Conservation (phyloP, 345 rosid genomes). For the Camelina hispida region DNA sequence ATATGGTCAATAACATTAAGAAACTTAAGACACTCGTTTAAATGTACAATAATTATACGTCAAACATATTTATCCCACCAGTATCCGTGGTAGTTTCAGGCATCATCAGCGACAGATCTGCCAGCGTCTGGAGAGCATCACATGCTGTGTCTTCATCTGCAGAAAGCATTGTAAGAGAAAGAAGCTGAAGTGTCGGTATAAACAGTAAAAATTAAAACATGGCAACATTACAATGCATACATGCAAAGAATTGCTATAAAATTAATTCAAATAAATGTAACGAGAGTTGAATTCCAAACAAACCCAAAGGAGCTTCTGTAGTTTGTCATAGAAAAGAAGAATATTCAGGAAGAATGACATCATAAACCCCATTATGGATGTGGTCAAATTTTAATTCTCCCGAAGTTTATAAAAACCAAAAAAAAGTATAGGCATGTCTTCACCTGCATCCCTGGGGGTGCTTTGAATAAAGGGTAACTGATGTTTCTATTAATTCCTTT, state of each 20-base stretch:
- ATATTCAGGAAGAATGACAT: slow-evolving; percentile 30
- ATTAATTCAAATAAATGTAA: slow-evolving; percentile 26
- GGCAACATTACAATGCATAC: slow-evolving; percentile 17
- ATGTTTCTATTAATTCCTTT: slow-evolving; percentile 5
- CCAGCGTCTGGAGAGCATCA: slow-evolving; percentile 80
- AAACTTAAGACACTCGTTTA: slow-evolving; percentile 24
- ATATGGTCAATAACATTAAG: slow-evolving; percentile 8
- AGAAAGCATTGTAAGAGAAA: slow-evolving; percentile 31
- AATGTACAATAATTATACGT: slow-evolving; percentile 16
- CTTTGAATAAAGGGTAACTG: background rate
- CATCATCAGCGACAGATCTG: slow-evolving; percentile 76
- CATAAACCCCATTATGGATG: slow-evolving; percentile 20
- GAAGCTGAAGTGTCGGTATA: slow-evolving; percentile 13
- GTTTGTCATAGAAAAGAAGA: slow-evolving; percentile 24
- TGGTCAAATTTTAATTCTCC: slow-evolving; percentile 16
- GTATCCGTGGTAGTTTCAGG: slow-evolving; percentile 70
- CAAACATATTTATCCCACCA: slow-evolving; percentile 53
- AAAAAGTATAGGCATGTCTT: slow-evolving; percentile 12
- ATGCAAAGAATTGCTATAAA: slow-evolving; percentile 7
- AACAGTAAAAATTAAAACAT: slow-evolving; percentile 10
- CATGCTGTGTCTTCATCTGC: slow-evolving; percentile 67
- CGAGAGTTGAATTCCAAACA: slow-evolving; percentile 15
- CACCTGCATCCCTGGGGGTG: background rate
- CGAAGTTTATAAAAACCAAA: slow-evolving; percentile 15
- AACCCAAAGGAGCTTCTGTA: slow-evolving; percentile 18